Evolutionary conservation across 2,329 filamentous ascomycete genomes (phyloP).

Genomic region (Teratosphaeria destructans): DNA sequence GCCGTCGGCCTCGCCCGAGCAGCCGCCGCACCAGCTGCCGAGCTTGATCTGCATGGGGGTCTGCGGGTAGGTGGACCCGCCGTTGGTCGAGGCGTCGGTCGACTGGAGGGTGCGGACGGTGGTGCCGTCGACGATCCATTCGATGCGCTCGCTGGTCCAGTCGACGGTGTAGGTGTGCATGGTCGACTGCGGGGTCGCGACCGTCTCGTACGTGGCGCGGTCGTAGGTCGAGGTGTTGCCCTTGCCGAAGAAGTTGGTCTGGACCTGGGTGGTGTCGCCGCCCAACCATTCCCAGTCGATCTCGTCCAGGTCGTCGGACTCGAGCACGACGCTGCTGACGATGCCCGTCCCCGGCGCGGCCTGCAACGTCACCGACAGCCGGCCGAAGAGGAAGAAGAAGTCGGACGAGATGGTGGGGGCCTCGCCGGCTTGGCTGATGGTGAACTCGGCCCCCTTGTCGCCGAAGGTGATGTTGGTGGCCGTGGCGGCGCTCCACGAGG

Average conservation of each 20-base stretch:
- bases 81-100: conserved; percentile 47
- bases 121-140: conserved; percentile 60
- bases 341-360: conserved; percentile 82
- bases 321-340: conserved; percentile 81
- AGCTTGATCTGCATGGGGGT: conserved; percentile 63
- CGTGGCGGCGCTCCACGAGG: conserved; percentile 49
- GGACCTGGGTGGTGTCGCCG: conserved; percentile 56
- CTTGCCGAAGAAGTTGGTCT: conserved; percentile 69
- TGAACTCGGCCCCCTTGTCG: conserved; percentile 57
- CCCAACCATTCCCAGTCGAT: conserved; percentile 53
- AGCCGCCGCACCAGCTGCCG: conserved; percentile 57
- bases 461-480: conserved; percentile 56
- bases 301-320: conserved; percentile 87
- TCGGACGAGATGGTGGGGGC: conserved; percentile 68
- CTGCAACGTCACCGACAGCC: conserved; percentile 76
- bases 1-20: conserved; percentile 39
- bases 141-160: conserved; percentile 58
- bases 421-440: conserved; percentile 57
- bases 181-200: conserved; percentile 47
- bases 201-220: conserved; percentile 53
- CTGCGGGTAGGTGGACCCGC: conserved; percentile 63
- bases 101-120: conserved; percentile 59
- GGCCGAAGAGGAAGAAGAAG: conserved; percentile 76
- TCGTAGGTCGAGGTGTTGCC: conserved; percentile 61
- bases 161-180: conserved; percentile 62